Evolutionary conservation across 164 flowering plant species (phyloP).

Genomic region (Berberis thunbergii): DNA sequence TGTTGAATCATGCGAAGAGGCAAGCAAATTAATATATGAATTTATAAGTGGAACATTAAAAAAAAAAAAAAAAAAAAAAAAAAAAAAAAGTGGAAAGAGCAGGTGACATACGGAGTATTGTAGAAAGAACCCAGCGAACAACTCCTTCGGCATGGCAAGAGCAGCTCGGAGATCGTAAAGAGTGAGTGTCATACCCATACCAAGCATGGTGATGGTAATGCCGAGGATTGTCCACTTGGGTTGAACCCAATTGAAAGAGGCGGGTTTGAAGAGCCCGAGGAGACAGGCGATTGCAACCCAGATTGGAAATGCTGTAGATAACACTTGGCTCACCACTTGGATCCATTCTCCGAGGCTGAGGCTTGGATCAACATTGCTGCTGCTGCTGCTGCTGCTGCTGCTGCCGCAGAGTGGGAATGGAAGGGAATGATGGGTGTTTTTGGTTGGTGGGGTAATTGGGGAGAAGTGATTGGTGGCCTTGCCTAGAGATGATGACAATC

Average conservation of each 20-base stretch:
- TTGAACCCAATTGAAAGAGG: slow-evolving; percentile 50
- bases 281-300: slow-evolving; percentile 81
- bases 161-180: slow-evolving; percentile 79
- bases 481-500: too few species aligned
- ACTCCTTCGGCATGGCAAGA: slow-evolving; percentile 74
- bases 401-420: slow-evolving; percentile 23
- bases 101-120: slow-evolving; percentile 55
- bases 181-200: slow-evolving; percentile 93
- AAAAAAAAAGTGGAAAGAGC: not conserved
- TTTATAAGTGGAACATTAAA: too few species aligned
- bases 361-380: not conserved
- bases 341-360: slow-evolving; percentile 27
- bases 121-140: slow-evolving; percentile 57
- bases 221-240: slow-evolving; percentile 53
- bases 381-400: too few species aligned
- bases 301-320: slow-evolving; percentile 65
- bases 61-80: too few species aligned
- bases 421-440: too few species aligned
- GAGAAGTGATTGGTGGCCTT: too few species aligned
- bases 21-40: too few species aligned
- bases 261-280: slow-evolving; percentile 48
- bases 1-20: too few species aligned
- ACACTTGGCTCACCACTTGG: slow-evolving; percentile 36
- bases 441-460: too few species aligned
- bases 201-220: slow-evolving; percentile 70